These are phyloP conservation scores for Penicillium thymicola DNA, from an alignment of 2,329 filamentous ascomycete species.

Conservation along the genomic window DNA sequence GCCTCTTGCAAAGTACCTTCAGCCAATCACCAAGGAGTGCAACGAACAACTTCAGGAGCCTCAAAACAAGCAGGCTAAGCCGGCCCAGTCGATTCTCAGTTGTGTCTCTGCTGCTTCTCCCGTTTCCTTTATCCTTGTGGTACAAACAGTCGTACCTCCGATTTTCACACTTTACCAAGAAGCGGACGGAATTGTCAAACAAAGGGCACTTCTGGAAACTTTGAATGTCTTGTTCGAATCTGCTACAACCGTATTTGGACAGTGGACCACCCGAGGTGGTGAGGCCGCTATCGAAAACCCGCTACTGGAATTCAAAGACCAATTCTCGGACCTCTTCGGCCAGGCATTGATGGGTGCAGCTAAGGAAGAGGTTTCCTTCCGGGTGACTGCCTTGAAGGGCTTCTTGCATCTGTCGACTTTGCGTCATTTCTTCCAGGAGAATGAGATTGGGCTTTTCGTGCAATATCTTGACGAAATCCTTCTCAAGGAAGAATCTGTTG, in stretches of 20 bases:
- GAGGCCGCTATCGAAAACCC: conserved; percentile 41
- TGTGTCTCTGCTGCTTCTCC: conserved; percentile 55
- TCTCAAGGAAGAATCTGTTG: conserved; percentile 56
- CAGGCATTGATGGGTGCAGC: conserved; percentile 52
- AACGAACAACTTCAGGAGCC: conserved; percentile 66
- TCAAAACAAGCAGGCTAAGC: conserved; percentile 65
- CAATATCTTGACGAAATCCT: conserved; percentile 61
- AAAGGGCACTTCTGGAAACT: conserved; percentile 61
- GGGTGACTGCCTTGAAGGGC: conserved; percentile 47
- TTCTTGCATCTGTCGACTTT: conserved; percentile 47
- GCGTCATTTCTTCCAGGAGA: conserved; percentile 49
- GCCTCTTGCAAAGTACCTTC: conserved; percentile 54
- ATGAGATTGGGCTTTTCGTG: conserved; percentile 52
- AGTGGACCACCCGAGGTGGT: conserved; percentile 49
- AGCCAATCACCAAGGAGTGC: conserved; percentile 63
- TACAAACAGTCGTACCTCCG: conserved; percentile 56
- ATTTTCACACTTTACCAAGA: conserved; percentile 60
- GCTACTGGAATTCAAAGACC: conserved; percentile 49
- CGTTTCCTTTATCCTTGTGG: conserved; percentile 53
- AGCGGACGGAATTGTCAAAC: conserved; percentile 60
- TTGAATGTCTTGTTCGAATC: conserved; percentile 57
- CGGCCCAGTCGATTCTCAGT: conserved; percentile 59
- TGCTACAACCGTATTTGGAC: conserved; percentile 56
- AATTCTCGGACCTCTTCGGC: conserved; percentile 54
- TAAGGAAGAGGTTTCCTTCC: conserved; percentile 52